Evolutionary conservation across 345 rosid genomes (phyloP).

Genomic region (Rhodamnia argentea): DNA sequence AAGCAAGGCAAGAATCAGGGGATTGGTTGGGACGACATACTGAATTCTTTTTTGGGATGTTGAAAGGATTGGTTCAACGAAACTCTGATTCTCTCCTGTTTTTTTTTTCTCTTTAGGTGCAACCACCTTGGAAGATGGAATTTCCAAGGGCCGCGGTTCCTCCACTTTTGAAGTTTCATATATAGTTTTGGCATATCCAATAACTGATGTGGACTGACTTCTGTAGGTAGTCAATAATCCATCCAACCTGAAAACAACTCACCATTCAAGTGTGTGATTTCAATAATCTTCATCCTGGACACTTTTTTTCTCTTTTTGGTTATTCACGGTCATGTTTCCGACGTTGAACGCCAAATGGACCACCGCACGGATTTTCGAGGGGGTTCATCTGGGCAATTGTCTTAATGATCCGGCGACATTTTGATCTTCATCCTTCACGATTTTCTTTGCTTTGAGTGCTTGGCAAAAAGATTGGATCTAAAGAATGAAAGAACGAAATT

Average conservation of each 20-base stretch:
- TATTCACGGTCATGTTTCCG: background rate
- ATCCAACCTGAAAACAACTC: background rate
- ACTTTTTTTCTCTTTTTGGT: too few relatives aligned
- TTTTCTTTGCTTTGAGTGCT: background rate
- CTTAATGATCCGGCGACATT: background rate
- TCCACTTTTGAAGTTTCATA: background rate
- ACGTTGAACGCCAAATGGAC: too few relatives aligned
- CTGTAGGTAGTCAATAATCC: background rate
- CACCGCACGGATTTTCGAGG: rapidly evolving
- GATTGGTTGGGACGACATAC: background rate
- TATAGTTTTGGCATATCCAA: background rate
- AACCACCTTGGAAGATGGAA: background rate
- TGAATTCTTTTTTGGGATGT: background rate
- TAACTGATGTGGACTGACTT: background rate
- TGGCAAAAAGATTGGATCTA: background rate
- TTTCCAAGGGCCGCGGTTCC: background rate
- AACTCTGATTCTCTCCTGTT: background rate
- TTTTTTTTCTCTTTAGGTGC: background rate
- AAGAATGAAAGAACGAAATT: background rate
- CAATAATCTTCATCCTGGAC: background rate
- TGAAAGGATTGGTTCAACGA: constrained; percentile 4
- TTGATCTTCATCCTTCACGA: background rate
- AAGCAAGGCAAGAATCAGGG: background rate
- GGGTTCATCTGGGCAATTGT: background rate
- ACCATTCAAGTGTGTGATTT: background rate